Conservation (phyloP, 2,329 filamentous ascomycete genomes). For the Phaeosphaeriaceae sp. region DNA sequence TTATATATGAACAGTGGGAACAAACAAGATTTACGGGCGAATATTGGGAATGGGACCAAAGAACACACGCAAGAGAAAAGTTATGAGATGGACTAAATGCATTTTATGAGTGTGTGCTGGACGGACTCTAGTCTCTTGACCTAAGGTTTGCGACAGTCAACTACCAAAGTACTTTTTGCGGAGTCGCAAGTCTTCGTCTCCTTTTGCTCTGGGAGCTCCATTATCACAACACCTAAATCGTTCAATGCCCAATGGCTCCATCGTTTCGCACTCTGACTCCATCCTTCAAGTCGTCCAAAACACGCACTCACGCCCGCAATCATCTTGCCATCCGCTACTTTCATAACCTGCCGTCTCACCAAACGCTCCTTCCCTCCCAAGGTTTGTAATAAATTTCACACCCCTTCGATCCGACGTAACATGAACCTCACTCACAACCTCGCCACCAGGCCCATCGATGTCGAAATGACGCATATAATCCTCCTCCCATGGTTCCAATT, state of each 20-base stretch:
- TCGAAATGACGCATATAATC: constrained; percentile 11
- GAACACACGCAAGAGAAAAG: constrained; percentile 12
- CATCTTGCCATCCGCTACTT: constrained; percentile 12
- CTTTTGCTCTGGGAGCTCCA: too few relatives aligned
- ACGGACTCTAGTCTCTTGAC: too few relatives aligned
- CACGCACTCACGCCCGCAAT: constrained; percentile 12
- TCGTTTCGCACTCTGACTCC: constrained; percentile 11
- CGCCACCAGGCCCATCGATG: constrained; percentile 21
- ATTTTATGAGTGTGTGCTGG: too few relatives aligned
- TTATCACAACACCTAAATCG: constrained; percentile 4
- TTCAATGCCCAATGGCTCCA: constrained; percentile 12
- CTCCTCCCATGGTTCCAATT: constrained; percentile 5
- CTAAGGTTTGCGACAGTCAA: too few relatives aligned
- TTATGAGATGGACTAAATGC: constrained; percentile 2
- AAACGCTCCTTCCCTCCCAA: constrained; percentile 13
- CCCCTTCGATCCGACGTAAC: constrained; percentile 13
- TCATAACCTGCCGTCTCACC: constrained; percentile 13
- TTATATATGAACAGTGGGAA: constrained; percentile 44
- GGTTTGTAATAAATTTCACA: constrained; percentile 22
- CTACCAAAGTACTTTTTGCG: too few relatives aligned
- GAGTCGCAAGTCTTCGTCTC: too few relatives aligned
- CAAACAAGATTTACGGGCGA: constrained; percentile 41
- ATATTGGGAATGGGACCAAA: constrained; percentile 47
- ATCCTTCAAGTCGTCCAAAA: constrained; percentile 16
- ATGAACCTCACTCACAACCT: constrained; percentile 25